Conservation (phyloP, 1,139 yeast species). For the Geotrichum histeridarum region DNA sequence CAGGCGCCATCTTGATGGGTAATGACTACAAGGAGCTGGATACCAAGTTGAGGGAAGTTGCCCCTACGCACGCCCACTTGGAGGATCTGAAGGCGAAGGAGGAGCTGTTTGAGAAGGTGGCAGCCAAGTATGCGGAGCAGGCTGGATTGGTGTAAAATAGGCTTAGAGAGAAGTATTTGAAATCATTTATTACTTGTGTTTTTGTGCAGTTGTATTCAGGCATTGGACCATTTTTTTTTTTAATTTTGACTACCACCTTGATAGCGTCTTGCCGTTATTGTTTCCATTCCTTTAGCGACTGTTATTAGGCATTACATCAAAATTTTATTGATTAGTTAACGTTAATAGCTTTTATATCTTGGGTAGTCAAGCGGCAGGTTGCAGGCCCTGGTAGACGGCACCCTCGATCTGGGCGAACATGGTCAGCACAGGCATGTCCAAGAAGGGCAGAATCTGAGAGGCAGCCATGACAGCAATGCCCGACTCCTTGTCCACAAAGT, state of each 20-base stretch:
- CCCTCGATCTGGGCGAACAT: constrained; percentile 22
- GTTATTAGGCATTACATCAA: not conserved
- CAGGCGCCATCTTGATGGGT: constrained; percentile 49
- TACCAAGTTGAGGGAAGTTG: constrained; percentile 41
- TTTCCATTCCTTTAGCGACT: not conserved
- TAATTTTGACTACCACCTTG: too few species aligned
- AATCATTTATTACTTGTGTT: not conserved
- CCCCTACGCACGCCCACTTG: constrained; percentile 50
- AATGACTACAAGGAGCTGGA: constrained; percentile 43
- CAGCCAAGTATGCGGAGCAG: constrained; percentile 45
- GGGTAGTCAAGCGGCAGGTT: too few species aligned
- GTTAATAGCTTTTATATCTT: too few species aligned
- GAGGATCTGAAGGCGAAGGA: constrained; percentile 50
- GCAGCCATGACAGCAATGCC: constrained; percentile 45
- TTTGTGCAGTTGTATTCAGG: not conserved
- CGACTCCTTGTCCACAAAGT: constrained; percentile 46
- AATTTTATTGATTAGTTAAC: too few species aligned
- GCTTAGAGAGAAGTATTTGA: not conserved
- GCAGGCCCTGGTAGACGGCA: constrained; percentile 14
- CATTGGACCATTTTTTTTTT: not conserved
- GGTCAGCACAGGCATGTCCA: constrained; percentile 19
- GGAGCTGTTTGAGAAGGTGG: constrained; percentile 52
- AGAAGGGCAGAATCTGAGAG: constrained; percentile 40
- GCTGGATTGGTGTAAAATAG: not conserved
- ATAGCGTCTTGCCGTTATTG: too few species aligned